phyloP scores from a whole-genome alignment of 1,284 basidiomycete species.

The Apiotrichum siamense region DNA sequence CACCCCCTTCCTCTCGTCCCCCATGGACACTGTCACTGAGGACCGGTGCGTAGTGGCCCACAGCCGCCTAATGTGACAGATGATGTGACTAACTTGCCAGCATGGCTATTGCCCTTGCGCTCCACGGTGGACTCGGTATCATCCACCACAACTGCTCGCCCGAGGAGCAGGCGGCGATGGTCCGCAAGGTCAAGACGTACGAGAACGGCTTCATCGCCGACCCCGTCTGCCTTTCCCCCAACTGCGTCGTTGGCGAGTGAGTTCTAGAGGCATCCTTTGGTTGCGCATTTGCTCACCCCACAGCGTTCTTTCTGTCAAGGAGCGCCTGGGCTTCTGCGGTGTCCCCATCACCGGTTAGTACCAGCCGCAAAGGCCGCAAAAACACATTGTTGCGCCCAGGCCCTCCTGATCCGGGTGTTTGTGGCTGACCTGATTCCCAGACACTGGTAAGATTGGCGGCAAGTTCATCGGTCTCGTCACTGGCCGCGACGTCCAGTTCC shows the following conservation, averaged over 20 bases:
- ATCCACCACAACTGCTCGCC: conserved; percentile 96
- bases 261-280: conserved; percentile 6
- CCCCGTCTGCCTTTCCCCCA: conserved; percentile 76
- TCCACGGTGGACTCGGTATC: conserved; percentile 94
- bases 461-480: conserved; percentile 97
- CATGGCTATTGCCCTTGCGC: conserved; percentile 94
- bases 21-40: conserved; percentile 99
- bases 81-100: conserved; percentile 18
- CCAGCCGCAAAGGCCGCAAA: not conserved
- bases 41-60: conserved; percentile 52
- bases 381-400: not conserved
- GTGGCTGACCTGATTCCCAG: conserved; percentile 50
- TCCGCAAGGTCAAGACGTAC: conserved; percentile 93
- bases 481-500: conserved; percentile 93
- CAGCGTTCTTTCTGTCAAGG: conserved; percentile 83
- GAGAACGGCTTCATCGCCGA: conserved; percentile 99
- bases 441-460: conserved; percentile 77
- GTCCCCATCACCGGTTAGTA: conserved; percentile 84
- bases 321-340: conserved; percentile 86
- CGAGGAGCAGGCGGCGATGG: conserved; percentile 88
- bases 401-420: not conserved
- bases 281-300: conserved; percentile 3
- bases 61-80: not conserved
- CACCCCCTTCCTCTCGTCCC: conserved; percentile 94
- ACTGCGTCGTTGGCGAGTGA: conserved; percentile 69